Percentiles rank a stretch among this genome's conserved stretches.
phyloP scores from a whole-genome alignment of 306 rosid species.

The Lotus japonicus region DNA sequence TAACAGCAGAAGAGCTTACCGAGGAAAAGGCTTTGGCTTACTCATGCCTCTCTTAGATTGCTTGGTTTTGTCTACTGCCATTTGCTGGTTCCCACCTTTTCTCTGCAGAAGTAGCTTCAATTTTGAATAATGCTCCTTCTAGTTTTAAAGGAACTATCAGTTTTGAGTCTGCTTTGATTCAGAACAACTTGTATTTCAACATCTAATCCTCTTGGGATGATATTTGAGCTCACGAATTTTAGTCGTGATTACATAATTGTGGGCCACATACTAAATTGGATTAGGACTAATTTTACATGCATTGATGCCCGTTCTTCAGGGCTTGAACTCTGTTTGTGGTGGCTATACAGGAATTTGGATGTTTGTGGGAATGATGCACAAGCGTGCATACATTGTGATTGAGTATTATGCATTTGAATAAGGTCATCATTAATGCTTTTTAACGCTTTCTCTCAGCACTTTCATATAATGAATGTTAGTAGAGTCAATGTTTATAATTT shows the following conservation, averaged over 20 bases:
- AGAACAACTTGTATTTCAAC: constrained; percentile 25
- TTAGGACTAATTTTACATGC: background rate
- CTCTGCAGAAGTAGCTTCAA: constrained; percentile 24
- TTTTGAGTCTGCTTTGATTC: constrained; percentile 28
- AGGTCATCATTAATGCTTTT: background rate
- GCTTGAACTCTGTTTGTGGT: background rate
- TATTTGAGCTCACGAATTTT: constrained; percentile 13
- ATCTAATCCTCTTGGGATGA: constrained; percentile 11
- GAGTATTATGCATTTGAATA: constrained; percentile 13
- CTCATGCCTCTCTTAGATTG: constrained; percentile 71
- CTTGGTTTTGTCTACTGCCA: background rate
- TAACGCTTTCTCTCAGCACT: too few species aligned
- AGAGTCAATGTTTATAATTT: too few species aligned
- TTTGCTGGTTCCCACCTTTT: background rate
- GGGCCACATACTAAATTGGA: background rate
- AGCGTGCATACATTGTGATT: constrained; percentile 20
- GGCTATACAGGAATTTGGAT: background rate
- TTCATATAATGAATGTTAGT: too few species aligned
- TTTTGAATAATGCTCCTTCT: constrained; percentile 68
- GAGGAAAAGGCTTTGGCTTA: constrained; percentile 93
- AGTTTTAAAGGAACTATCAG: constrained; percentile 30
- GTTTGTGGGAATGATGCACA: constrained; percentile 28
- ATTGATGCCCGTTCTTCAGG: background rate
- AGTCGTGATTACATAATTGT: background rate
- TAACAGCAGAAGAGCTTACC: constrained; percentile 70